Conservation (phyloP, 1,284 basidiomycete species). For the Pyrrhoderma lamaoense region DNA sequence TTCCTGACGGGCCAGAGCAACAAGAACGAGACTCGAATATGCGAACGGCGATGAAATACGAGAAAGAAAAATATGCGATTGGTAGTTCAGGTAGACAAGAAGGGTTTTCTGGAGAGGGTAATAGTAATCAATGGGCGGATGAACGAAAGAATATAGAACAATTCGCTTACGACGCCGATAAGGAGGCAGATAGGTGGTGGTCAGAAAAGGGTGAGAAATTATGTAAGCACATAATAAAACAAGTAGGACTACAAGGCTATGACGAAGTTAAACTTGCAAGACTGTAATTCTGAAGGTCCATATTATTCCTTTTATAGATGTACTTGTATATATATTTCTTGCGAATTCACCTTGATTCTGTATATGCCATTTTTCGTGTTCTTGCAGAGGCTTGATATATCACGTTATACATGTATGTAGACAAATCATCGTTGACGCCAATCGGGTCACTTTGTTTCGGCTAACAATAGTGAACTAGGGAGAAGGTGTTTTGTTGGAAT, state of each 20-base stretch:
- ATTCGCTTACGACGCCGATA: constrained; percentile 24
- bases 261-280: constrained; percentile 4
- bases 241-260: neutral
- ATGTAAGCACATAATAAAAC: constrained; percentile 7
- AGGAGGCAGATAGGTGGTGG: constrained; percentile 23
- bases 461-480: too few relatives aligned
- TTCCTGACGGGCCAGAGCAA: constrained; percentile 34
- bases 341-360: neutral
- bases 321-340: neutral
- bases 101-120: constrained; percentile 16
- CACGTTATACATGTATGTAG: too few relatives aligned
- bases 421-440: too few relatives aligned
- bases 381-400: too few relatives aligned
- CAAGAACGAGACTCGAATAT: constrained; percentile 33
- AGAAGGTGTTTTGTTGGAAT: too few relatives aligned
- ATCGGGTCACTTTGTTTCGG: too few relatives aligned
- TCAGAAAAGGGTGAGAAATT: constrained; percentile 18
- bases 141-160: constrained; percentile 21
- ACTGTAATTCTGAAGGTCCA: neutral
- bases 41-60: constrained; percentile 25
- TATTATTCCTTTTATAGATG: neutral
- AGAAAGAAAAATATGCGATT: constrained; percentile 5
- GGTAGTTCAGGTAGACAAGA: neutral
- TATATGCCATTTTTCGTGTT: too few relatives aligned
- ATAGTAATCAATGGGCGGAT: constrained; percentile 26